Percentiles rank a stretch among this genome's conserved stretches.
These are phyloP conservation scores for Rhodocollybia butyracea DNA, from an alignment of 768 basidiomycete genomes.

Conservation along the genomic window DNA sequence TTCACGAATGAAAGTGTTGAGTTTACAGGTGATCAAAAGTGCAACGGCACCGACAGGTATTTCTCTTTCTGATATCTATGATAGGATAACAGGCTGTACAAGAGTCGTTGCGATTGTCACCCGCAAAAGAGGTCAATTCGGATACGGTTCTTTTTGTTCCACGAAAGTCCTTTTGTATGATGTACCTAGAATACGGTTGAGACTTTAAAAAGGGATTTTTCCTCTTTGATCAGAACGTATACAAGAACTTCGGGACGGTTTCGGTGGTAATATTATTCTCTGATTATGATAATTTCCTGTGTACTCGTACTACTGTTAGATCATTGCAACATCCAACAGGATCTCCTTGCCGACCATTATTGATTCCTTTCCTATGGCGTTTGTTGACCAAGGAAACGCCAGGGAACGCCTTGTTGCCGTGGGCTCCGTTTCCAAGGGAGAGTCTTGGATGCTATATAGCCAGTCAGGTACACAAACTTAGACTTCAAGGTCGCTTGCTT, in stretches of 20 bases:
- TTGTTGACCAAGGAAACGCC: conserved; percentile 42
- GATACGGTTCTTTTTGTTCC: too few relatives aligned
- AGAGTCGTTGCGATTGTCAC: too few relatives aligned
- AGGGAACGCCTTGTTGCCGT: conserved; percentile 34
- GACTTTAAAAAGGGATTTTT: too few relatives aligned
- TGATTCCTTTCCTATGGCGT: conserved; percentile 40
- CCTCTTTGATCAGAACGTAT: not conserved
- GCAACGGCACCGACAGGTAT: too few relatives aligned
- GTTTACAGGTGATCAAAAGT: too few relatives aligned
- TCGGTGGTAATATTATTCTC: not conserved
- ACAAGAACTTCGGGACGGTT: not conserved
- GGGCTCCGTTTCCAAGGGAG: conserved; percentile 50
- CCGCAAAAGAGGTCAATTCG: too few relatives aligned
- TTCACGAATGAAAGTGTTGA: too few relatives aligned
- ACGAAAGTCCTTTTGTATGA: too few relatives aligned
- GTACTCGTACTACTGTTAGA: conserved; percentile 9
- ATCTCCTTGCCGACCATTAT: conserved; percentile 66
- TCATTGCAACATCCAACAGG: conserved; percentile 29
- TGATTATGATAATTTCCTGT: not conserved
- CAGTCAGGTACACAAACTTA: conserved; percentile 28
- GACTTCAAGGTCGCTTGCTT: too few relatives aligned
- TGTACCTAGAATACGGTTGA: too few relatives aligned
- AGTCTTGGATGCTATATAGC: conserved; percentile 30
- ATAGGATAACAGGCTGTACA: too few relatives aligned
- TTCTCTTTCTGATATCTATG: too few relatives aligned